Percentiles rank a stretch among this genome's conserved stretches.
Evolutionary conservation across 192 early-diverging fungal species (phyloP).

Genomic region (Thamnidium elegans): DNA sequence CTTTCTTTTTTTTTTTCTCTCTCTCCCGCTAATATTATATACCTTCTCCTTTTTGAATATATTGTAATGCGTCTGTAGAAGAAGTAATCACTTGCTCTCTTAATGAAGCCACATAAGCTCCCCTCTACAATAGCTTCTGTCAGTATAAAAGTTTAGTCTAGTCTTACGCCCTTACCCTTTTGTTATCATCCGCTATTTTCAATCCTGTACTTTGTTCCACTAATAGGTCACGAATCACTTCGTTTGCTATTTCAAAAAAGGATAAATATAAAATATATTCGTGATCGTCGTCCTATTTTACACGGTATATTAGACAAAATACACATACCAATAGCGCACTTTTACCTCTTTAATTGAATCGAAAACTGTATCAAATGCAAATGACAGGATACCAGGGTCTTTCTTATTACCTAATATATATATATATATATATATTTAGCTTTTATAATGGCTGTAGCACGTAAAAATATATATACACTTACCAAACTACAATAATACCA

Average conservation of each 20-base stretch:
- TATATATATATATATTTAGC: no score
- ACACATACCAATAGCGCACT: no score
- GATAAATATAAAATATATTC: slow-evolving; percentile 1
- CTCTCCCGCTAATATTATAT: background rate
- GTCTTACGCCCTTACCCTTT: background rate
- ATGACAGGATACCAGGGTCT: slow-evolving; percentile 3
- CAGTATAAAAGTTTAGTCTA: background rate
- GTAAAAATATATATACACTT: background rate
- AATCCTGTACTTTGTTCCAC: background rate
- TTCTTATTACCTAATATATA: background rate
- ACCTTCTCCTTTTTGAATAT: slow-evolving; percentile 20
- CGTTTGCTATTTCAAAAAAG: slow-evolving; percentile 10
- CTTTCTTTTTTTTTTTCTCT: no score
- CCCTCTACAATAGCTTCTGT: background rate
- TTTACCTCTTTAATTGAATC: slow-evolving; percentile 1
- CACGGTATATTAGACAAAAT: background rate
- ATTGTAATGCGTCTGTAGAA: background rate
- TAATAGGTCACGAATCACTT: slow-evolving; percentile 12
- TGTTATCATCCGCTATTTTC: slow-evolving; percentile 15
- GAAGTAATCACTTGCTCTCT: slow-evolving; percentile 4
- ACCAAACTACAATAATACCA: background rate
- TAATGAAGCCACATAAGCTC: slow-evolving; percentile 4
- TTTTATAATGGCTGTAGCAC: no score
- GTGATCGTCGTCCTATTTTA: background rate
- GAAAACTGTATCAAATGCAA: slow-evolving; percentile 9